Evolutionary conservation across 148 eudicot species (phyloP).

Genomic region (Rhododendron henanense): DNA sequence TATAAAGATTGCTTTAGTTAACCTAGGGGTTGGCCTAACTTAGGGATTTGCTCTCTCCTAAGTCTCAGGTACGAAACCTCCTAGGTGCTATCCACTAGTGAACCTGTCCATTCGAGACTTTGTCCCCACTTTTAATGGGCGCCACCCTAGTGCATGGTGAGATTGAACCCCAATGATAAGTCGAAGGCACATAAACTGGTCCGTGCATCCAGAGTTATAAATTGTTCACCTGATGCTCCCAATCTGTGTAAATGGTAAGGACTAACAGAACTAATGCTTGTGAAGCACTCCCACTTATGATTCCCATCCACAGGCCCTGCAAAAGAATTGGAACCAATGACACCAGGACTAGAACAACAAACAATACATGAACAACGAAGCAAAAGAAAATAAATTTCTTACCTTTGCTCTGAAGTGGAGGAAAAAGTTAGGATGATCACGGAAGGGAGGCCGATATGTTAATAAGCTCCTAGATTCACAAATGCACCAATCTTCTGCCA

Average conservation of each 20-base stretch:
- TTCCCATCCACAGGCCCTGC: conserved; percentile 28
- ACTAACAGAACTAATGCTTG: conserved; percentile 17
- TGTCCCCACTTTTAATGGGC: no score
- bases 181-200: no score
- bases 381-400: not conserved
- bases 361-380: not conserved
- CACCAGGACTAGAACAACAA: not conserved
- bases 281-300: conserved; percentile 17
- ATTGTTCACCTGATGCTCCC: conserved; percentile 19
- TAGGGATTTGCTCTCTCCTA: no score
- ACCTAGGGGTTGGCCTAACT: no score
- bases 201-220: no score
- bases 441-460: conserved; percentile 24
- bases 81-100: no score
- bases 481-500: conserved; percentile 25
- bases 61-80: no score
- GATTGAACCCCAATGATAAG: no score
- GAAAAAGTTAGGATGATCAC: conserved; percentile 14
- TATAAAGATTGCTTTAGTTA: no score
- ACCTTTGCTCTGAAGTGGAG: conserved; percentile 10
- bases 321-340: not conserved
- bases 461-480: conserved; percentile 34
- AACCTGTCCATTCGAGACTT: no score
- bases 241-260: conserved; percentile 17
- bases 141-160: no score